phyloP scores from a whole-genome alignment of 2,329 filamentous ascomycete species.

The Cordyceps tenuipes region DNA sequence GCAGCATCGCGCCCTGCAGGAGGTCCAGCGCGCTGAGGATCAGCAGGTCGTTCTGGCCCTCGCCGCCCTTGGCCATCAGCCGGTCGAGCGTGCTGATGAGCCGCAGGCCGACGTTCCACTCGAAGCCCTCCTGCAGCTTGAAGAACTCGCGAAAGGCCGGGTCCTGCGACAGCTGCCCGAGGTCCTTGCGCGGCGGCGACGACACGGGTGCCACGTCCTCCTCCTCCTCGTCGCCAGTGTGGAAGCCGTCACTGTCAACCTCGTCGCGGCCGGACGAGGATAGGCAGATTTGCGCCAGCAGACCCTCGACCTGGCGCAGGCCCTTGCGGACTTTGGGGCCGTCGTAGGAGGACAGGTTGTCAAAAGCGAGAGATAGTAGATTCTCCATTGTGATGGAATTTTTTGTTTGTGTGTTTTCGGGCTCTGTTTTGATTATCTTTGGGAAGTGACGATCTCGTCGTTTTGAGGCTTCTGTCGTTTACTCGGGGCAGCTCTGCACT shows the following conservation, averaged over 20 bases:
- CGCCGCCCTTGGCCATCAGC: constrained; percentile 71
- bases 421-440: neutral
- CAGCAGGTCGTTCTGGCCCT: constrained; percentile 77
- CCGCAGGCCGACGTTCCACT: constrained; percentile 91
- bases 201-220: constrained; percentile 15
- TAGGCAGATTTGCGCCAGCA: constrained; percentile 90
- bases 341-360: constrained; percentile 91
- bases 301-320: constrained; percentile 83
- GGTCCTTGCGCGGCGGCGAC: constrained; percentile 45
- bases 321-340: constrained; percentile 86
- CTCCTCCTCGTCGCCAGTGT: constrained; percentile 12
- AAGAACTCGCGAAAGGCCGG: constrained; percentile 94
- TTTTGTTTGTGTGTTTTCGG: neutral
- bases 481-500: neutral
- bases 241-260: constrained; percentile 13
- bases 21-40: constrained; percentile 83
- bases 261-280: constrained; percentile 31
- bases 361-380: constrained; percentile 85
- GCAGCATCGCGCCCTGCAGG: constrained; percentile 76
- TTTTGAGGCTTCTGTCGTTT: neutral
- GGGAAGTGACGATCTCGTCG: neutral
- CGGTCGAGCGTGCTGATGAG: constrained; percentile 80
- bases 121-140: constrained; percentile 91
- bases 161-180: constrained; percentile 67
- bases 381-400: constrained; percentile 63